A percentile compares a stretch with the other conserved stretches of the same genome.
Conservation (phyloP, 2,329 filamentous ascomycete genomes). For the Penicillium sp. region DNA sequence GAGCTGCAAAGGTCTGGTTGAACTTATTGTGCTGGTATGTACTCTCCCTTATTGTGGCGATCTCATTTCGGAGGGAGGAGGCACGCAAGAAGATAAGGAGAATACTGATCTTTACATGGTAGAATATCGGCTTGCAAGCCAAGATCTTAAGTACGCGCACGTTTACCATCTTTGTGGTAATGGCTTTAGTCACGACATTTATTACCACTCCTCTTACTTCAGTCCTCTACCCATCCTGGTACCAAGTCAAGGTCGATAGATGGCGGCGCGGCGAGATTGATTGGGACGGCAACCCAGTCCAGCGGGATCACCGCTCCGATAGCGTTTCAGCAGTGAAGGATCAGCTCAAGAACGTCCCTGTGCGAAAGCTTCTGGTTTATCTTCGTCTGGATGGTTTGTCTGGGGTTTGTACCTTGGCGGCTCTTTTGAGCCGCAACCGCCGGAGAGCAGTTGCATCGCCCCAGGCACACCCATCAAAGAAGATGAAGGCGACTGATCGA, state of each 20-base stretch:
- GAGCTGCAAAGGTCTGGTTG: constrained; percentile 94
- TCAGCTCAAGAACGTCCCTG: constrained; percentile 46
- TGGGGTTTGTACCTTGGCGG: constrained; percentile 74
- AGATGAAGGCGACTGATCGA: constrained; percentile 16
- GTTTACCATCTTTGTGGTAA: constrained; percentile 91
- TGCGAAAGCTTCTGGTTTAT: constrained; percentile 69
- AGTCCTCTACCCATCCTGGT: constrained; percentile 69
- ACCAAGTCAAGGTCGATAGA: constrained; percentile 64
- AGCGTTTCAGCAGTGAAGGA: constrained; percentile 39
- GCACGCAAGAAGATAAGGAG: background rate
- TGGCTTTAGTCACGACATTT: constrained; percentile 84
- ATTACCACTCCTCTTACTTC: constrained; percentile 71
- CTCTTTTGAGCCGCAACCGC: constrained; percentile 61
- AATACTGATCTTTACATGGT: constrained; percentile 1
- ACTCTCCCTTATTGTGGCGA: background rate
- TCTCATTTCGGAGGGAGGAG: background rate
- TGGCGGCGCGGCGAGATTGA: constrained; percentile 85
- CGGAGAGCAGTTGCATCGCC: constrained; percentile 27
- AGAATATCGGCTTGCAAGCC: constrained; percentile 77
- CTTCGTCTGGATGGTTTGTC: constrained; percentile 80
- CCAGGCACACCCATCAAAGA: constrained; percentile 30
- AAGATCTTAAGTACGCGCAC: constrained; percentile 72
- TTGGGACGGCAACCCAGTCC: constrained; percentile 63
- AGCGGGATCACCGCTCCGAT: constrained; percentile 39
- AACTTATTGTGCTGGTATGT: constrained; percentile 81